Conservation (phyloP, 441 rosid genomes). For the Brassica hybrid region DNA sequence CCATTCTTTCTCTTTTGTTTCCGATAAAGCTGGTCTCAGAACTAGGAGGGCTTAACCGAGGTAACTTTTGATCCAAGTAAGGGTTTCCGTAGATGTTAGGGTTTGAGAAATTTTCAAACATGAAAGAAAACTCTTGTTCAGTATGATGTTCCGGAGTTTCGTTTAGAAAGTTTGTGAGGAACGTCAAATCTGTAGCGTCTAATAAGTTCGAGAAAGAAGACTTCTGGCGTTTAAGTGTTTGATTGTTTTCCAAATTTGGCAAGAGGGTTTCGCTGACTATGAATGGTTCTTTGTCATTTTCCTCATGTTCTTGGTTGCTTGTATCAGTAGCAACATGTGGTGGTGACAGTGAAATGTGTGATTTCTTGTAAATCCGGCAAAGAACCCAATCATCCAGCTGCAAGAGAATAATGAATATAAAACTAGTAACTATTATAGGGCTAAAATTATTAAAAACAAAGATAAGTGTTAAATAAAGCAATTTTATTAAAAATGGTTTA, state of each 20-base stretch:
- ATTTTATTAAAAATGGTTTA: not conserved
- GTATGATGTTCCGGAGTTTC: slow-evolving; percentile 48
- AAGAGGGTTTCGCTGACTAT: slow-evolving; percentile 35
- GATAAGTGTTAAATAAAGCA: not conserved
- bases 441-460: not conserved
- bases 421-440: not conserved
- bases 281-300: slow-evolving; percentile 49
- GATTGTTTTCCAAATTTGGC: slow-evolving; percentile 46
- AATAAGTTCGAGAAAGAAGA: slow-evolving; percentile 80
- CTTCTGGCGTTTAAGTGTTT: slow-evolving; percentile 64
- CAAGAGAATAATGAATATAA: not conserved
- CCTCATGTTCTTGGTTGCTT: slow-evolving; percentile 70
- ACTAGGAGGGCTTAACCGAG: slow-evolving; percentile 48
- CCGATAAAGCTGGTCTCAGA: slow-evolving; percentile 47
- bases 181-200: slow-evolving; percentile 79
- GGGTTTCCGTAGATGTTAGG: slow-evolving; percentile 29
- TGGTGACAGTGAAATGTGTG: slow-evolving; percentile 55
- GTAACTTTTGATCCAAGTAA: slow-evolving; percentile 61
- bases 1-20: slow-evolving; percentile 62
- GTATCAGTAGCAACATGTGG: slow-evolving; percentile 33
- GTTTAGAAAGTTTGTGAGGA: slow-evolving; percentile 58
- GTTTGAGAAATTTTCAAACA: slow-evolving; percentile 28
- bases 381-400: slow-evolving; percentile 99
- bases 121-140: slow-evolving; percentile 49
- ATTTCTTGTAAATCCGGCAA: slow-evolving; percentile 93